phyloP scores from a whole-genome alignment of 768 basidiomycete genomes.

The Phaeolepiota aurea region DNA sequence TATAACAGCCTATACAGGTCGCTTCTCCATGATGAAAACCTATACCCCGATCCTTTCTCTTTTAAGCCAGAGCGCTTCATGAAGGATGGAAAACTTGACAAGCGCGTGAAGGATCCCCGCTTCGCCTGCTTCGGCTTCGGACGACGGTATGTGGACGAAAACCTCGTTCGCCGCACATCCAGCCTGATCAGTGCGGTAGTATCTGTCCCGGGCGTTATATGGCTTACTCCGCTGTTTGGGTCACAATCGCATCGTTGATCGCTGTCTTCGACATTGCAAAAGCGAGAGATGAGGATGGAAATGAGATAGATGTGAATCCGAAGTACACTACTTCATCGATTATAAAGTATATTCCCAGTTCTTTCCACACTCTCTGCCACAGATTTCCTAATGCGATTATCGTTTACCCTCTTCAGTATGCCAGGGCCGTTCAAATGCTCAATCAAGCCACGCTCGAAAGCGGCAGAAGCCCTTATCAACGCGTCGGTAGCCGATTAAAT shows the following conservation, averaged over 20 bases:
- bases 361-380: not conserved
- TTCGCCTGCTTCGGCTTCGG: slow-evolving; percentile 16
- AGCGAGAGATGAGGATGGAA: slow-evolving; percentile 11
- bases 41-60: slow-evolving; percentile 21
- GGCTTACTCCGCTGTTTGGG: slow-evolving; percentile 21
- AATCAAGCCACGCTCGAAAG: slow-evolving; percentile 3
- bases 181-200: slow-evolving; percentile 5
- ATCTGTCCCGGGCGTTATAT: slow-evolving; percentile 27
- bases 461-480: not conserved
- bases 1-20: slow-evolving; percentile 15
- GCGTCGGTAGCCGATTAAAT: no score
- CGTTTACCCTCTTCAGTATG: not conserved
- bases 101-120: slow-evolving; percentile 10
- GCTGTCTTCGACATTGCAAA: slow-evolving; percentile 20
- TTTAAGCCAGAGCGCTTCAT: slow-evolving; percentile 32
- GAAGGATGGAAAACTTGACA: slow-evolving; percentile 14
- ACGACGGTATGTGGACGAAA: slow-evolving; percentile 12
- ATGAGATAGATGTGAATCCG: not conserved
- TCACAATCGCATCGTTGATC: slow-evolving; percentile 20
- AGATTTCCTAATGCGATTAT: not conserved
- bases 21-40: slow-evolving; percentile 21
- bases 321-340: not conserved
- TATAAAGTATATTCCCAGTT: not conserved
- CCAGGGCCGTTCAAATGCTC: slow-evolving; percentile 2
- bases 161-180: no score